phyloP scores from a whole-genome alignment of 1,139 yeast genomes.

The Yamadazyma buinensis region DNA sequence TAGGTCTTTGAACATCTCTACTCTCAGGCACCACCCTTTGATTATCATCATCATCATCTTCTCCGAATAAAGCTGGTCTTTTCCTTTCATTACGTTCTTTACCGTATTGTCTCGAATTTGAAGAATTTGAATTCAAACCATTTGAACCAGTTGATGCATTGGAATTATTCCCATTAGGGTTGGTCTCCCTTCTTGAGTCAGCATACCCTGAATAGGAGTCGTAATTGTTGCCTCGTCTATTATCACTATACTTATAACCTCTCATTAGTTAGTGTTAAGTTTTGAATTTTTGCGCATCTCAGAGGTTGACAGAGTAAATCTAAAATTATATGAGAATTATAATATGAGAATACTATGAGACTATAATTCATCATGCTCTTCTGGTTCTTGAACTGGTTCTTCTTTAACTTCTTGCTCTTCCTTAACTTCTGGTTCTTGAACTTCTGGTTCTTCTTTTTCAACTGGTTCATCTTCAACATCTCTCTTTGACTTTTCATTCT shows the following conservation, averaged over 20 bases:
- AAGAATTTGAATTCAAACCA: neutral
- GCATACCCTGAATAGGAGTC: too few relatives aligned
- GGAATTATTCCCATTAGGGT: constrained; percentile 1
- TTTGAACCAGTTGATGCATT: neutral
- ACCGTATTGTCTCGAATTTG: neutral
- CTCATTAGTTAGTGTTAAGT: too few relatives aligned
- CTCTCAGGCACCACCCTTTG: constrained; percentile 5
- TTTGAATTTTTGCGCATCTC: constrained; percentile 1
- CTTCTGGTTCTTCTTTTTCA: constrained; percentile 7
- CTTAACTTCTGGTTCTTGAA: constrained; percentile 14
- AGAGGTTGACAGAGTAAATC: neutral
- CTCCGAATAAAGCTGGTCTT: constrained; percentile 5
- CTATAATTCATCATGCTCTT: constrained; percentile 51
- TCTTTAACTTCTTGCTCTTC: constrained; percentile 16
- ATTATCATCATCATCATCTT: constrained; percentile 5
- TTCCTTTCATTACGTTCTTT: constrained; percentile 2
- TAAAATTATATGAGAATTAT: too few relatives aligned
- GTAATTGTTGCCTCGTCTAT: too few relatives aligned
- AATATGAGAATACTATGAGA: too few relatives aligned
- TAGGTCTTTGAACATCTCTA: neutral
- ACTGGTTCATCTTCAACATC: constrained; percentile 7
- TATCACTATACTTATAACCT: constrained; percentile 3
- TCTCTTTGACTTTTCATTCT: constrained; percentile 14
- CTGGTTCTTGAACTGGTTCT: constrained; percentile 7
- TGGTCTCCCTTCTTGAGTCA: constrained; percentile 9